Base-by-base conservation (phyloP, 306 rosid genomes). In the Trifolium pratense region DNA sequence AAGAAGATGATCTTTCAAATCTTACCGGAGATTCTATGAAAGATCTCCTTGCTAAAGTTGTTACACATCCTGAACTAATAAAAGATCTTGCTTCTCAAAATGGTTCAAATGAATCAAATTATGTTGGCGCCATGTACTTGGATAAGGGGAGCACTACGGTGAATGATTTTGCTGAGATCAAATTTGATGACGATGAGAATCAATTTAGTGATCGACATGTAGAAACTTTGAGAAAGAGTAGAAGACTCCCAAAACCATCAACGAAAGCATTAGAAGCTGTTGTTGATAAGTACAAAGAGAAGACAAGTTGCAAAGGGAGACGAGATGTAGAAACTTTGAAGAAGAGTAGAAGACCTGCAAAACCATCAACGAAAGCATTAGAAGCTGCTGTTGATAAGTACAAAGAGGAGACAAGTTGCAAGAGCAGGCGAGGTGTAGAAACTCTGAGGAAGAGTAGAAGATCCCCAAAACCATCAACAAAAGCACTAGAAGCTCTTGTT, bases 1-100 rank as follows among this genome's bases (percentile, higher is more conserved):
- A 79, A 61, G 89, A 81, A 76, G 73, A 62, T 34, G 94, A 88
- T 70, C 88, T 91, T 32, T 88, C 87, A 26, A 85, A 82, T 52
- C 17, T 70, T 13, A 48, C 34, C 45, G 66, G 45, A 57, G 84
- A 87, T 32, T 43, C 79, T 21, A n/a, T n/a, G n/a, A n/a, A n/a
- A n/a, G n/a, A n/a, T n/a, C n/a, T n/a, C n/a, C 25, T 21, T 21
- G 2, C 2, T 2, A 21, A 21, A 68, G 90, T 88, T 78, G 91
- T 86, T 37, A 74, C 76, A 15, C 73, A 88, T 70, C 93, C 97
- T 12, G 77, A 39, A 70, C 85, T 86, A 17, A 18, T 52, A 4
- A 52, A 17, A 18, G 26, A 52, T 52, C 6, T 10, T 8, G 13
- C 55, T n/a, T n/a, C 55, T 6, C 9, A n/a, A 48, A 48, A 48